A percentile compares a stretch with the other conserved stretches of the same genome.
Evolutionary conservation across 2,329 filamentous ascomycete genomes (phyloP).

Genomic region (Orbilia brochopaga): DNA sequence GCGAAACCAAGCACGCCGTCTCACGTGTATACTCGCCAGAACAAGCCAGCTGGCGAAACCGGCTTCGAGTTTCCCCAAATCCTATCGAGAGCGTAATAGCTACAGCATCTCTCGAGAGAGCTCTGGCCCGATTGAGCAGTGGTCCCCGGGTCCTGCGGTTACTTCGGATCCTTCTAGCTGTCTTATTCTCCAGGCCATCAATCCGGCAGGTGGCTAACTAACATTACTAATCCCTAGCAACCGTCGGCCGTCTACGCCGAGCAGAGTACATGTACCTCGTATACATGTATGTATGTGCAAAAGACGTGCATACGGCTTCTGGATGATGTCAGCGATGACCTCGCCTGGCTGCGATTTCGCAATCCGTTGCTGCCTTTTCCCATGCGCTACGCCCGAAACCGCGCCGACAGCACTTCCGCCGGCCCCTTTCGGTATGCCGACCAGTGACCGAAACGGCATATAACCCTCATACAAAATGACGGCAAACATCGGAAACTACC

Average conservation of each 20-base stretch:
- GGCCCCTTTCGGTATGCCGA: slow-evolving; percentile 47
- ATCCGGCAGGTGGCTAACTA: neutral
- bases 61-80: neutral
- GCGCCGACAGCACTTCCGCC: slow-evolving; percentile 31
- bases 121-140: slow-evolving; percentile 6
- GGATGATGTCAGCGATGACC: slow-evolving; percentile 3
- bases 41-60: neutral
- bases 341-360: slow-evolving; percentile 8
- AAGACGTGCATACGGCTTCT: too few species aligned
- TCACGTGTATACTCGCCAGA: too few species aligned
- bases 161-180: neutral
- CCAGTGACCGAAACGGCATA: slow-evolving; percentile 41
- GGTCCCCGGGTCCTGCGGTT: slow-evolving; percentile 17
- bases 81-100: neutral
- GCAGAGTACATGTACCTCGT: too few species aligned
- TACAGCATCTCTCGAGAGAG: neutral
- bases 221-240: neutral
- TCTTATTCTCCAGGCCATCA: too few species aligned
- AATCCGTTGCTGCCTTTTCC: slow-evolving; percentile 5
- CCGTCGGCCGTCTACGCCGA: too few species aligned
- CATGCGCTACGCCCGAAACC: slow-evolving; percentile 21
- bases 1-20: neutral
- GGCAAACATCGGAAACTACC: slow-evolving; percentile 35
- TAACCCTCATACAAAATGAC: slow-evolving; percentile 44
- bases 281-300: too few species aligned